Evolutionary conservation across 2,329 filamentous ascomycete genomes (phyloP).

Genomic region (Microdochium trichocladiopsis): DNA sequence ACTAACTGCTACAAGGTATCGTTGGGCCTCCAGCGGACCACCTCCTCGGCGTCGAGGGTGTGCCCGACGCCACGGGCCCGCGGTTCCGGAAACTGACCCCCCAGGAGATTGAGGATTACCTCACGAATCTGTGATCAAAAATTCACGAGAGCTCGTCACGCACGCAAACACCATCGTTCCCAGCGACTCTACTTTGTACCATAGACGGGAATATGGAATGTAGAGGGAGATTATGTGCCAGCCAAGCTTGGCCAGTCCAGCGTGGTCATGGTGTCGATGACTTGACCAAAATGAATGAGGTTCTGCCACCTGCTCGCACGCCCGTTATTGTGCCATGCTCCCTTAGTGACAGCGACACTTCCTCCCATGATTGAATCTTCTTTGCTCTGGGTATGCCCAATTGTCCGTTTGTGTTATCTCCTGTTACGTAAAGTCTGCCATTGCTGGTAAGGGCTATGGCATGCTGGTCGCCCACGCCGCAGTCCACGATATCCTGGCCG

Average conservation of each 20-base stretch:
- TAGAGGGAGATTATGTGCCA: constrained; percentile 19
- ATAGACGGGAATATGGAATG: constrained; percentile 42
- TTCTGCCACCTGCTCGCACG: constrained; percentile 40
- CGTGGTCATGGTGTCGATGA: constrained; percentile 11
- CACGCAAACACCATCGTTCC: constrained; percentile 3
- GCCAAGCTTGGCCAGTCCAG: background rate
- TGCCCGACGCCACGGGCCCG: constrained; percentile 76
- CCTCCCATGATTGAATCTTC: constrained; percentile 24
- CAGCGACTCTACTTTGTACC: constrained; percentile 31
- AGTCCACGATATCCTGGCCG: constrained; percentile 45
- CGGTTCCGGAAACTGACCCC: constrained; percentile 92
- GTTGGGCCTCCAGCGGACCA: constrained; percentile 92
- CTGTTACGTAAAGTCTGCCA: constrained; percentile 45
- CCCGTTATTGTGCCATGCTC: constrained; percentile 22
- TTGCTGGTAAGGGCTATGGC: constrained; percentile 45
- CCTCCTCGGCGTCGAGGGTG: constrained; percentile 83
- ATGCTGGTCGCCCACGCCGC: constrained; percentile 52
- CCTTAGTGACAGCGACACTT: constrained; percentile 19
- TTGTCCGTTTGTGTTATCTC: constrained; percentile 52
- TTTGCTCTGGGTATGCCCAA: constrained; percentile 35
- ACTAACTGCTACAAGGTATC: constrained; percentile 66
- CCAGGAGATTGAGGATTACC: constrained; percentile 98
- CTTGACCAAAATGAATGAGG: constrained; percentile 40
- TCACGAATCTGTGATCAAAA: constrained; percentile 80
- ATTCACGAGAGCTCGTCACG: background rate